These are phyloP conservation scores for Apiospora phragmitis DNA, from an alignment of 2,329 filamentous ascomycete genomes.

Conservation along the genomic window DNA sequence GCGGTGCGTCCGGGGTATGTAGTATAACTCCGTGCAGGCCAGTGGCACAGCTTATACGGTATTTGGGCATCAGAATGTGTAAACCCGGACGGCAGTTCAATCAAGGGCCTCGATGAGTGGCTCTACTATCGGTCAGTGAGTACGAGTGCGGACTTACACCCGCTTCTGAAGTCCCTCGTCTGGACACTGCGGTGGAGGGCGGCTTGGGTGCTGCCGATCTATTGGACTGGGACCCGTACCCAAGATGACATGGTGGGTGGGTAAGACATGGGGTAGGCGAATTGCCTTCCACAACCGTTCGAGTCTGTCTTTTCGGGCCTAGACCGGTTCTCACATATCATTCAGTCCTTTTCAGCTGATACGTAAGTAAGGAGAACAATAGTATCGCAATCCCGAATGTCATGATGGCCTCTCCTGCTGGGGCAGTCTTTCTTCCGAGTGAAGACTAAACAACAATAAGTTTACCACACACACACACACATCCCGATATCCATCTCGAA, in stretches of 20 bases:
- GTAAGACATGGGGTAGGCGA: background rate
- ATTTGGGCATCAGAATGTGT: background rate
- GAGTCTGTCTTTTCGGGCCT: background rate
- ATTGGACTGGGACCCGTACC: background rate
- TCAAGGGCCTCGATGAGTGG: background rate
- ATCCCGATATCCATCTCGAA: background rate
- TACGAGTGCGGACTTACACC: background rate
- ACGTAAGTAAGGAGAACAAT: background rate
- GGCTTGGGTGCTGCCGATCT: background rate
- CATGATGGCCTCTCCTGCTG: background rate
- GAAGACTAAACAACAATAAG: too few species aligned
- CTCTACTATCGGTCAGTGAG: background rate
- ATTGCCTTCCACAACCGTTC: background rate
- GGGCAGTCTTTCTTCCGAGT: too few species aligned
- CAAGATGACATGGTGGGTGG: constrained; percentile 5
- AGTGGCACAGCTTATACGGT: background rate
- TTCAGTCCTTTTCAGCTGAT: background rate
- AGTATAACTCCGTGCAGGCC: background rate
- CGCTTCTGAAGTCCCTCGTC: background rate
- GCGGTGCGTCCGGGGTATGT: background rate
- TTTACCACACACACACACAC: too few species aligned
- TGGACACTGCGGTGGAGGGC: background rate
- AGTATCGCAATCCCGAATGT: background rate
- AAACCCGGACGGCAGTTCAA: background rate
- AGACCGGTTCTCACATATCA: background rate